These are phyloP conservation scores for Emiliania huxleyi DNA, from an alignment of 78 protist species.

Conservation along the genomic window DNA sequence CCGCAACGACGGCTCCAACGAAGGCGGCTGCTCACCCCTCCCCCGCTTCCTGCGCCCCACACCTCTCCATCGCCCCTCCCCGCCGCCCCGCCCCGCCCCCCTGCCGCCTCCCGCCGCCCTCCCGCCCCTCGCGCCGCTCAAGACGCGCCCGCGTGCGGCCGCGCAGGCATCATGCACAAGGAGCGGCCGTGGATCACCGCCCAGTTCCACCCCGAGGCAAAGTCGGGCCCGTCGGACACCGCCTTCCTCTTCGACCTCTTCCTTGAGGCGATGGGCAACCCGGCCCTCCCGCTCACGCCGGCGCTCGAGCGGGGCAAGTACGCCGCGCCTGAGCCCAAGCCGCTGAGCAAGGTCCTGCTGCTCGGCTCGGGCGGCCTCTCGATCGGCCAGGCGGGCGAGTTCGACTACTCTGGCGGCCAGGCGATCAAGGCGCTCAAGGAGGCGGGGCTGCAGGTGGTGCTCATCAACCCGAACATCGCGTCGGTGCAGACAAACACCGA, in stretches of 20 bases:
- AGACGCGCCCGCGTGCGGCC: too few species aligned
- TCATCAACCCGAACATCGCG: conserved; percentile 97
- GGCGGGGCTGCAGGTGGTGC: conserved; percentile 84
- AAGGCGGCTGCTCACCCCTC: too few species aligned
- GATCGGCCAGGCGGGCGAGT: conserved; percentile 99
- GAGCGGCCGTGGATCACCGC: conserved; percentile 76
- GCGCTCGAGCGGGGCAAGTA: not conserved
- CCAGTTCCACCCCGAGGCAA: conserved; percentile 53
- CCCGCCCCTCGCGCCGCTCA: too few species aligned
- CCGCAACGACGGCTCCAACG: conserved; percentile 92
- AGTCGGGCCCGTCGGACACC: conserved; percentile 91
- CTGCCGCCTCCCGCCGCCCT: too few species aligned
- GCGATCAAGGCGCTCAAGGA: conserved; percentile 93
- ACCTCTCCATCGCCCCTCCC: too few species aligned
- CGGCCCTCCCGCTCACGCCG: not conserved
- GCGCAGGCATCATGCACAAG: conserved; percentile 78
- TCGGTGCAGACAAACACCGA: conserved; percentile 87
- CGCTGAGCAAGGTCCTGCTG: conserved; percentile 69
- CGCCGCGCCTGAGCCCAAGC: not conserved
- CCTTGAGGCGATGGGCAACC: conserved; percentile 6
- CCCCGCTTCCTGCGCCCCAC: too few species aligned
- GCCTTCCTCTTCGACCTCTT: conserved; percentile 87
- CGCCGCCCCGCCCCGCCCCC: too few species aligned
- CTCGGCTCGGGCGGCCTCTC: conserved; percentile 95
- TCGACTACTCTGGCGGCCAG: conserved; percentile 96